A percentile compares a stretch with the other conserved stretches of the same genome.
These are phyloP conservation scores for Penicillium olsonii DNA, from an alignment of 2,329 filamentous ascomycete genomes.

Conservation along the genomic window DNA sequence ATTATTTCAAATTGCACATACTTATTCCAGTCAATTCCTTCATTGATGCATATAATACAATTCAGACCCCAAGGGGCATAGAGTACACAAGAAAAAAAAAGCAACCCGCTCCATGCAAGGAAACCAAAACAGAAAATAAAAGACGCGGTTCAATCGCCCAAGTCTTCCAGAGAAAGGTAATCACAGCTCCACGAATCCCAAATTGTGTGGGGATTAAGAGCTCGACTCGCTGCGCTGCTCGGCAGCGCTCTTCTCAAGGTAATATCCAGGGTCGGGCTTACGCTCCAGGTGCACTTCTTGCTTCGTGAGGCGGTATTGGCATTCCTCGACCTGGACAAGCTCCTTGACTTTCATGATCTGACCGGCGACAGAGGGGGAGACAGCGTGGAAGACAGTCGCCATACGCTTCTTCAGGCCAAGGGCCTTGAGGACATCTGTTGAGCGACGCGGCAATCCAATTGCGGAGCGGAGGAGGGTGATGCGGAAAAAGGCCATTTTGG, in stretches of 20 bases:
- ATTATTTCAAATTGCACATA: constrained; percentile 25
- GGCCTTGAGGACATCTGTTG: constrained; percentile 76
- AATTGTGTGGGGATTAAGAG: not conserved
- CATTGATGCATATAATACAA: constrained; percentile 11
- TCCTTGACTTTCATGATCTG: constrained; percentile 96
- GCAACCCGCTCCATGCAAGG: constrained; percentile 17
- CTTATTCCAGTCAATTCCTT: constrained; percentile 5
- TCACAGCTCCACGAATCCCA: not conserved
- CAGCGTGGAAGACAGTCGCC: constrained; percentile 86
- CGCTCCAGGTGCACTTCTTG: constrained; percentile 70
- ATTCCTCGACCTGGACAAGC: constrained; percentile 79
- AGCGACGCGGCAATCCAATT: constrained; percentile 82
- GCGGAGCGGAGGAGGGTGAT: constrained; percentile 87
- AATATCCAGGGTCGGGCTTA: constrained; percentile 78
- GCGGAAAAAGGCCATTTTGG: constrained; percentile 76
- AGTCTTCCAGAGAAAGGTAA: not conserved
- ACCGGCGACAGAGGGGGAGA: constrained; percentile 76
- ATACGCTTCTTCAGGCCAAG: constrained; percentile 83
- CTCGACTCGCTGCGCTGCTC: not conserved
- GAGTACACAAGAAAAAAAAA: constrained; percentile 10
- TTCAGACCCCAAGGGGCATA: constrained; percentile 4
- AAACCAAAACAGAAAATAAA: constrained; percentile 11
- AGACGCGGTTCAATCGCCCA: not conserved
- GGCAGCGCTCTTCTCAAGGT: constrained; percentile 61
- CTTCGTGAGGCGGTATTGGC: constrained; percentile 64